A percentile compares a stretch with the other conserved stretches of the same genome.
Evolutionary conservation across 2,329 filamentous ascomycete genomes (phyloP).

Genomic region (Sporothrix schenckii): DNA sequence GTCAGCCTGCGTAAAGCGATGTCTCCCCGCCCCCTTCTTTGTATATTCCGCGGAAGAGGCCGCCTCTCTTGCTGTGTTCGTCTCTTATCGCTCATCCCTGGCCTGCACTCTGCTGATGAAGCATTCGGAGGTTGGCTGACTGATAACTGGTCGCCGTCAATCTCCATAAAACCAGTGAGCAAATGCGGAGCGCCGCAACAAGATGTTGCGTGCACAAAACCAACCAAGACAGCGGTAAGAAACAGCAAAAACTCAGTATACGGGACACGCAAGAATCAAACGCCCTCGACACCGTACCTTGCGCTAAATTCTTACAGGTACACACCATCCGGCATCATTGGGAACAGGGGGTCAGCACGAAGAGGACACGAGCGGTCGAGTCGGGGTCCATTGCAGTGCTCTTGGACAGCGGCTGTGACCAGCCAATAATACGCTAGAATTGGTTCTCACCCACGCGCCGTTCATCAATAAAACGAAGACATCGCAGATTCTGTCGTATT

Average conservation of each 20-base stretch:
- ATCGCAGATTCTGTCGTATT: background rate
- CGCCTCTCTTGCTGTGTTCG: background rate
- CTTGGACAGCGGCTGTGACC: background rate
- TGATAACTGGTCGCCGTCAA: background rate
- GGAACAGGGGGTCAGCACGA: background rate
- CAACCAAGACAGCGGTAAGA: too few relatives aligned
- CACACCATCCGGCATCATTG: background rate
- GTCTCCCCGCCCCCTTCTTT: constrained; percentile 1
- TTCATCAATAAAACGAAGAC: background rate
- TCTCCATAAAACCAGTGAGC: background rate
- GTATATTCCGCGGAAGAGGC: constrained; percentile 9
- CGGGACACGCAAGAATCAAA: background rate
- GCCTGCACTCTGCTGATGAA: constrained; percentile 10
- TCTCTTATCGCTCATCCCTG: background rate
- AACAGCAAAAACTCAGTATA: too few relatives aligned
- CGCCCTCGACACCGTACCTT: constrained; percentile 25
- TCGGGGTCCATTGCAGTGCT: background rate
- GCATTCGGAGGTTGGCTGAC: constrained; percentile 1
- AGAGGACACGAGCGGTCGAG: background rate
- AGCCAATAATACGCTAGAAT: constrained; percentile 1
- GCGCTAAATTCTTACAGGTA: constrained; percentile 29
- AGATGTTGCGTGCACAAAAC: background rate
- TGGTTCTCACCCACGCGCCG: background rate
- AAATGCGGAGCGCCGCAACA: background rate
- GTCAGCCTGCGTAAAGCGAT: constrained; percentile 21